A percentile compares a stretch with the other conserved stretches of the same genome.
These are phyloP conservation scores for Botrytis cinerea DNA, from an alignment of 2,329 filamentous ascomycete species.

Conservation along the genomic window DNA sequence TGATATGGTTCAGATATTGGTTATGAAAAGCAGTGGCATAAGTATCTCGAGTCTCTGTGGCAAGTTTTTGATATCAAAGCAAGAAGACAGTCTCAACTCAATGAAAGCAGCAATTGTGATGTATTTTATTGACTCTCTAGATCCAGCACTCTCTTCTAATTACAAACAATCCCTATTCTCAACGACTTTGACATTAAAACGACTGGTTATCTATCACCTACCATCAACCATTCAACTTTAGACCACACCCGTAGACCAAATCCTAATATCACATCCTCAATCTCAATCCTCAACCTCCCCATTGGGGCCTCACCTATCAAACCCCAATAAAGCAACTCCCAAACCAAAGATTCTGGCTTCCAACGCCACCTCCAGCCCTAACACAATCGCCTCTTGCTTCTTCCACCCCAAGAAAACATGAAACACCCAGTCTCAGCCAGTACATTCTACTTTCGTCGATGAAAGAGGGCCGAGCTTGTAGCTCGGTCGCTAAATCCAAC, in stretches of 20 bases:
- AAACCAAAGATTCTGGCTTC: neutral
- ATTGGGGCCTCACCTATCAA: neutral
- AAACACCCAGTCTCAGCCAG: neutral
- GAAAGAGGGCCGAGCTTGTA: neutral
- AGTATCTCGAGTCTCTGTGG: neutral
- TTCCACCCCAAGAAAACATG: neutral
- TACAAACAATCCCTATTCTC: too few species aligned
- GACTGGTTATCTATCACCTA: neutral
- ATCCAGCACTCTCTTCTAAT: neutral
- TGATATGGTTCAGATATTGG: neutral
- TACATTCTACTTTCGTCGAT: neutral
- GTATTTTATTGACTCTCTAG: neutral
- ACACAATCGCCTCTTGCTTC: neutral
- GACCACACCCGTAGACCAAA: neutral
- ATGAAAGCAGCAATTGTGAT: neutral
- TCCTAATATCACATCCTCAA: neutral
- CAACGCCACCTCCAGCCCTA: neutral
- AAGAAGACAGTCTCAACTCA: neutral
- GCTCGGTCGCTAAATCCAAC: neutral
- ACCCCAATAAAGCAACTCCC: neutral
- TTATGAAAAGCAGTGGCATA: neutral
- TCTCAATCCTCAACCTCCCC: neutral
- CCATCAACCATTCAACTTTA: neutral
- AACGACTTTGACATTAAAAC: neutral
- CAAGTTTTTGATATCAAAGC: neutral